Evolutionary conservation across 495 filamentous ascomycete genomes (phyloP).

Genomic region (Penicillium subrubescens): DNA sequence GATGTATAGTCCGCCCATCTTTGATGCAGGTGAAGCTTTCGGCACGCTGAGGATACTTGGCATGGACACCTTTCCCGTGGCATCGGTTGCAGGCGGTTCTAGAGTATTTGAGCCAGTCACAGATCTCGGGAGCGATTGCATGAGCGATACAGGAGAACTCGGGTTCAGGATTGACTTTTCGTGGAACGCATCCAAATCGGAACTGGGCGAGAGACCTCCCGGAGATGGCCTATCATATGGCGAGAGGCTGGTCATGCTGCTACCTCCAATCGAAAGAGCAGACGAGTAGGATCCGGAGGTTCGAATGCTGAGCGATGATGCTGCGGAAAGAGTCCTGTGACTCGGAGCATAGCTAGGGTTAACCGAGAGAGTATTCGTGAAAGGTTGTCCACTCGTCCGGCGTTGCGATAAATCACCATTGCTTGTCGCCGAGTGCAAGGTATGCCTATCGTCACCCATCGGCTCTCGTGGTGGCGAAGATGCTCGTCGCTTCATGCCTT

Average conservation of each 20-base stretch:
- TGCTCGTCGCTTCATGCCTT: slow-evolving; percentile 76
- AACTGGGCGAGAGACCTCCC: slow-evolving; percentile 67
- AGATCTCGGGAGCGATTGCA: slow-evolving; percentile 26
- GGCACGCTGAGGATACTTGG: slow-evolving; percentile 33
- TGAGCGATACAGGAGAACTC: slow-evolving; percentile 55
- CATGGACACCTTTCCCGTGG: slow-evolving; percentile 47
- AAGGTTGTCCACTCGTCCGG: slow-evolving; percentile 60
- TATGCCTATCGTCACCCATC: slow-evolving; percentile 64
- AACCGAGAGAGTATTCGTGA: slow-evolving; percentile 60
- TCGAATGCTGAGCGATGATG: slow-evolving; percentile 68
- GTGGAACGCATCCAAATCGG: slow-evolving; percentile 50
- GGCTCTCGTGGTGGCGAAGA: slow-evolving; percentile 80
- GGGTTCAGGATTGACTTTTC: slow-evolving; percentile 56
- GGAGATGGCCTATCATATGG: slow-evolving; percentile 76
- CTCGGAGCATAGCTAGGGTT: slow-evolving; percentile 57
- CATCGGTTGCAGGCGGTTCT: slow-evolving; percentile 34
- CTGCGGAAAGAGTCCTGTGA: slow-evolving; percentile 71
- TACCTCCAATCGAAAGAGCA: slow-evolving; percentile 65
- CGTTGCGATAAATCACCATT: slow-evolving; percentile 69
- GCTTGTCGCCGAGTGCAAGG: slow-evolving; percentile 56
- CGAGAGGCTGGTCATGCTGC: slow-evolving; percentile 71
- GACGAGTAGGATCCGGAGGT: slow-evolving; percentile 75
- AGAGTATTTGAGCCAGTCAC: slow-evolving; percentile 25
- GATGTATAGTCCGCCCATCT: slow-evolving; percentile 62
- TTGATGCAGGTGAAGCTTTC: slow-evolving; percentile 31